A percentile compares a stretch with the other conserved stretches of the same genome.
Evolutionary conservation across 768 basidiomycete genomes (phyloP).

Genomic region (Xerocomellus amylosporus): DNA sequence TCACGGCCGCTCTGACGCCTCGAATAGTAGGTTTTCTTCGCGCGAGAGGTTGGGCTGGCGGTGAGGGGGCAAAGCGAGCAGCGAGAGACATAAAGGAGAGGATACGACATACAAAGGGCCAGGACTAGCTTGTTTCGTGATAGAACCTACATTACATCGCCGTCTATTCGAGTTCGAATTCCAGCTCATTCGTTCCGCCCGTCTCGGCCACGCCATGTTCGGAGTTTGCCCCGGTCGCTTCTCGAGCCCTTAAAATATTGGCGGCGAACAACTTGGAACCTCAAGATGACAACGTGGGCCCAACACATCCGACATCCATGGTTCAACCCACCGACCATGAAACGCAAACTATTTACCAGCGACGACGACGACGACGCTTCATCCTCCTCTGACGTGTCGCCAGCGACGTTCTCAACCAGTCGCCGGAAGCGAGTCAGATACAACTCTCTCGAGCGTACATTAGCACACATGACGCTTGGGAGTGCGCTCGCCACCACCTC

Average conservation of each 20-base stretch:
- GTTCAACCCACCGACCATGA: slow-evolving; percentile 39
- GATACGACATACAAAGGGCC: slow-evolving; percentile 24
- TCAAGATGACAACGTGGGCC: slow-evolving; percentile 33
- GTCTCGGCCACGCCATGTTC: too few relatives aligned
- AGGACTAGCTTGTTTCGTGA: slow-evolving; percentile 14
- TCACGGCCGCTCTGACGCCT: slow-evolving; percentile 86
- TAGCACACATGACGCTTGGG: slow-evolving; percentile 49
- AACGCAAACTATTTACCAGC: slow-evolving; percentile 36
- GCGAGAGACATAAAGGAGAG: slow-evolving; percentile 43
- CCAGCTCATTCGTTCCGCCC: slow-evolving; percentile 6
- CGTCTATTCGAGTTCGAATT: slow-evolving; percentile 2
- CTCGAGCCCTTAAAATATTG: not conserved
- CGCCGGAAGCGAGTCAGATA: slow-evolving; percentile 50
- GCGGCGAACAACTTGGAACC: not conserved
- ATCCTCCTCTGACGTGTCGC: slow-evolving; percentile 4
- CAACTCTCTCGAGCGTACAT: slow-evolving; percentile 51
- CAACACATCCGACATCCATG: slow-evolving; percentile 43
- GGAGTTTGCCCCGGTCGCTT: too few relatives aligned
- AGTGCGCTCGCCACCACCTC: slow-evolving; percentile 1
- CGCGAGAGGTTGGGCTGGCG: slow-evolving; percentile 77
- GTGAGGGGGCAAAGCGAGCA: slow-evolving; percentile 65
- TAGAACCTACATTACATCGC: slow-evolving; percentile 11
- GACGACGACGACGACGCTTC: slow-evolving; percentile 18
- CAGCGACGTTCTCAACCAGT: slow-evolving; percentile 37
- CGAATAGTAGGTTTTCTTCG: slow-evolving; percentile 82